Evolutionary conservation across 495 filamentous ascomycete species (phyloP), one percentile per base, ranked within the genome.

Genomic region (Neurospora sp.): DNA sequence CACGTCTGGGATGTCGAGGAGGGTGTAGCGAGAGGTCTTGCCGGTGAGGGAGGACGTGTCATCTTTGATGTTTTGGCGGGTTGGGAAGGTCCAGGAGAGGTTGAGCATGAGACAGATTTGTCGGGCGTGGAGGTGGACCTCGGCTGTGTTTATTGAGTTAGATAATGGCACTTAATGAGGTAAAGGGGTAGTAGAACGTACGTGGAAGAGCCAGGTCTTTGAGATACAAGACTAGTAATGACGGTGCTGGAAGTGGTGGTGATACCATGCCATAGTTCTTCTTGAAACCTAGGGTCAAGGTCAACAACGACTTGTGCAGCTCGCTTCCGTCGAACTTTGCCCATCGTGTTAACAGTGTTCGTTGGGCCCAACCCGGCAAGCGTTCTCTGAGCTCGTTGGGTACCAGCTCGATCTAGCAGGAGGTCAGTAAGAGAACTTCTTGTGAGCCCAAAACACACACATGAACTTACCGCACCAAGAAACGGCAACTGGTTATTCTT

Each of bases 201-300:
- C 93, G 78, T 53, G 96, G 96, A 27, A 99, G 83, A 9, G 90
- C 89, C 35, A 98, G 84, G 65, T 91, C 86, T 73, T 86, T 90
- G 38, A 96, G 86, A 72, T 91, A 90, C 45, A 90, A 86, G 72
- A 90, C 89, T 9, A 94, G 78, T 20, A 97, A 75, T 6, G 91
- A 80, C 6, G 89, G 86, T 20, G 81, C 79, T 71, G 97, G 96
- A 44, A 97, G 75, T 1, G 88, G 81, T 1, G 96, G 94, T 70
- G 97, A 89, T 0, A 81, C 77, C 76, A 97, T 84, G 20, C 87
- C 88, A 77, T 92, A 94, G 38, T 91, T 87, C 61, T 83, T 81
- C 68, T 88, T 82, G 77, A 91, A 93, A 14, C 89, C 86, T n/a
- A 88, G 74, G 12, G 87, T 82, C 68, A 94, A 74, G 20, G 89